Evolutionary conservation across 306 rosid species (phyloP).

Genomic region (Trifolium repens): DNA sequence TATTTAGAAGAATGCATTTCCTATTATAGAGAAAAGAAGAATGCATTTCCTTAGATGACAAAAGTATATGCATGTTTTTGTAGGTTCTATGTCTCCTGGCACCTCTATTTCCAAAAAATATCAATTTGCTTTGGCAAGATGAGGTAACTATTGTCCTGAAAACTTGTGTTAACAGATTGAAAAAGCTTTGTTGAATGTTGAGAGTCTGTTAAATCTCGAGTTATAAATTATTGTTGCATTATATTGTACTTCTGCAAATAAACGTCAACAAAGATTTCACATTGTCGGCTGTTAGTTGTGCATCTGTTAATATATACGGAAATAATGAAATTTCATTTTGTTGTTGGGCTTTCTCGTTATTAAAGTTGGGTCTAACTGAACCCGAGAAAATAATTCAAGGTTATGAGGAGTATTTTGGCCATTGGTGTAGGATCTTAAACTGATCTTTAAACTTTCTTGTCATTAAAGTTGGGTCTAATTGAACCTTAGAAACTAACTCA

Average conservation of each 20-base stretch:
- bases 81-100: slow-evolving; percentile 89
- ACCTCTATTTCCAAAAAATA: slow-evolving; percentile 88
- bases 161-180: slow-evolving; percentile 22
- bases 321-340: background rate
- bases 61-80: slow-evolving; percentile 34
- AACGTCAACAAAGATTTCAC: background rate
- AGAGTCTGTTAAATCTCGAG: slow-evolving; percentile 12
- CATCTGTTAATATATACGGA: slow-evolving; percentile 5
- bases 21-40: background rate
- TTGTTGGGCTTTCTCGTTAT: slow-evolving; percentile 24
- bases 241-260: slow-evolving; percentile 1
- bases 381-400: background rate
- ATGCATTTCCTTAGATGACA: slow-evolving; percentile 40
- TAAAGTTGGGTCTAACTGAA: slow-evolving; percentile 3
- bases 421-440: slow-evolving; percentile 7
- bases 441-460: slow-evolving; percentile 1
- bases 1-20: slow-evolving; percentile 31
- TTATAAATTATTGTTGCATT: slow-evolving; percentile 18
- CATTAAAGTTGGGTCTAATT: background rate
- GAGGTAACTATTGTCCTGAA: slow-evolving; percentile 67
- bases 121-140: slow-evolving; percentile 87
- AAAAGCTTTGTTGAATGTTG: slow-evolving; percentile 32
- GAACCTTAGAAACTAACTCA: background rate
- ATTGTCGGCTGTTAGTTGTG: slow-evolving; percentile 18
- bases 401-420: slow-evolving; percentile 21